These are phyloP conservation scores for Peronospora farinosa DNA, from an alignment of 352 stramenopile genomes.

Conservation along the genomic window DNA sequence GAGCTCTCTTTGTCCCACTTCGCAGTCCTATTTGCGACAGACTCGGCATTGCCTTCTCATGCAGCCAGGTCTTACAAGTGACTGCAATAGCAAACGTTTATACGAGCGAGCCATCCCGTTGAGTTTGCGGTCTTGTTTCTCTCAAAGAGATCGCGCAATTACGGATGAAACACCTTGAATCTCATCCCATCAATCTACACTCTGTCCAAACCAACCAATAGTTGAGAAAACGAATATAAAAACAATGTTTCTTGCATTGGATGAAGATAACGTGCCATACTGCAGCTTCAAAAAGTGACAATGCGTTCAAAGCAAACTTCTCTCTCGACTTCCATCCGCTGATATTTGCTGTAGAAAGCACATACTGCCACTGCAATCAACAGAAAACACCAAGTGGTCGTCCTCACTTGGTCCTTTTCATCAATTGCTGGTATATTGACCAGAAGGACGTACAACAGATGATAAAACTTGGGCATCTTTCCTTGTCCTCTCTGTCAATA, in stretches of 20 bases:
- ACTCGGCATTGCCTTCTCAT: conserved; percentile 49
- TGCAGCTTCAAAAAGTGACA: conserved; percentile 2
- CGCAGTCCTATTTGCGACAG: conserved; percentile 85
- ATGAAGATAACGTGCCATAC: conserved; percentile 12
- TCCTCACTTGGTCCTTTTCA: conserved; percentile 4
- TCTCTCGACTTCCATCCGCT: conserved; percentile 9
- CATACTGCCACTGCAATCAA: not conserved
- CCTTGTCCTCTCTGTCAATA: not conserved
- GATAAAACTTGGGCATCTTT: not conserved
- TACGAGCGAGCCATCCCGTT: conserved; percentile 77
- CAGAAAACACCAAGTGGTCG: conserved; percentile 1
- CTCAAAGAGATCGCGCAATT: conserved; percentile 71
- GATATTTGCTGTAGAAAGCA: conserved; percentile 6
- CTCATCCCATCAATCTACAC: not conserved
- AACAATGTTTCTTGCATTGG: not conserved
- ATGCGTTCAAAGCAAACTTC: not conserved
- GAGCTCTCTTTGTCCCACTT: conserved; percentile 7
- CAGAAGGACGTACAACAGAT: not conserved
- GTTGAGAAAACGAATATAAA: no score
- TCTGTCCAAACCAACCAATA: no score
- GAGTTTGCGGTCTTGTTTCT: conserved; percentile 72
- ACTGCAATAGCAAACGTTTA: conserved; percentile 83
- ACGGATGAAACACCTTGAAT: conserved; percentile 58
- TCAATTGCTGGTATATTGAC: not conserved
- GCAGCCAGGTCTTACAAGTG: conserved; percentile 78